Percentiles rank a stretch among this genome's conserved stretches.
These are phyloP conservation scores for Podospora sp. DNA, from an alignment of 495 filamentous ascomycete genomes.

Conservation along the genomic window DNA sequence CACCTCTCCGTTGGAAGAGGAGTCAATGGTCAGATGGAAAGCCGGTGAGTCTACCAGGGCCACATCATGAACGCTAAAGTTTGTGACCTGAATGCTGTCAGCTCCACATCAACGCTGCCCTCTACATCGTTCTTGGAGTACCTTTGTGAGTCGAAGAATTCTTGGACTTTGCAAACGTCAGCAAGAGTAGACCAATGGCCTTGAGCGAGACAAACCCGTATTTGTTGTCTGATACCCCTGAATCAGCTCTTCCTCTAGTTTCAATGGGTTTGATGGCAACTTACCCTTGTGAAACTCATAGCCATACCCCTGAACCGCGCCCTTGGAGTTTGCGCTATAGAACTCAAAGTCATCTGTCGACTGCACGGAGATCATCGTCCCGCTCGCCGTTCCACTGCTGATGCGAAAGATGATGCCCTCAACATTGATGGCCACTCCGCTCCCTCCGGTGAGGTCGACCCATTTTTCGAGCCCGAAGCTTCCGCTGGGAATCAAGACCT, in stretches of 20 bases:
- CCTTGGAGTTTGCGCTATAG: constrained; percentile 51
- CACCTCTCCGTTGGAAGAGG: constrained; percentile 53
- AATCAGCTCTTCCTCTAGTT: neutral
- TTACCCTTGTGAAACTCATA: constrained; percentile 38
- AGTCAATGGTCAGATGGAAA: constrained; percentile 55
- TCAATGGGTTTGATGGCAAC: neutral
- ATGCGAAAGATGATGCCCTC: constrained; percentile 50
- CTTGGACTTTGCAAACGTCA: neutral
- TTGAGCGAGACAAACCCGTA: neutral
- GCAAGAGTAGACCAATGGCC: neutral
- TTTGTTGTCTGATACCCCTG: neutral
- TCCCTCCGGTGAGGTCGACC: constrained; percentile 26
- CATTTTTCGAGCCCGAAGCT: constrained; percentile 38
- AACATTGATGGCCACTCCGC: constrained; percentile 29
- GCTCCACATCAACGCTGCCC: neutral
- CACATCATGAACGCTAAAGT: constrained; percentile 58
- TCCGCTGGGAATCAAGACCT: constrained; percentile 48
- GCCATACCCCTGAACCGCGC: constrained; percentile 57
- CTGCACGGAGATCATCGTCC: constrained; percentile 56
- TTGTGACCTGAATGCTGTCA: constrained; percentile 14
- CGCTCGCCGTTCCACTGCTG: constrained; percentile 40
- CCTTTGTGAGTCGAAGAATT: constrained; percentile 9
- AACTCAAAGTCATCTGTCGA: constrained; percentile 56
- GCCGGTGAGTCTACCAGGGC: constrained; percentile 46
- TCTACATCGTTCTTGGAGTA: too few species aligned